These are phyloP conservation scores for Hypomyces rosellus DNA, from an alignment of 2,329 filamentous ascomycete species.

Conservation along the genomic window DNA sequence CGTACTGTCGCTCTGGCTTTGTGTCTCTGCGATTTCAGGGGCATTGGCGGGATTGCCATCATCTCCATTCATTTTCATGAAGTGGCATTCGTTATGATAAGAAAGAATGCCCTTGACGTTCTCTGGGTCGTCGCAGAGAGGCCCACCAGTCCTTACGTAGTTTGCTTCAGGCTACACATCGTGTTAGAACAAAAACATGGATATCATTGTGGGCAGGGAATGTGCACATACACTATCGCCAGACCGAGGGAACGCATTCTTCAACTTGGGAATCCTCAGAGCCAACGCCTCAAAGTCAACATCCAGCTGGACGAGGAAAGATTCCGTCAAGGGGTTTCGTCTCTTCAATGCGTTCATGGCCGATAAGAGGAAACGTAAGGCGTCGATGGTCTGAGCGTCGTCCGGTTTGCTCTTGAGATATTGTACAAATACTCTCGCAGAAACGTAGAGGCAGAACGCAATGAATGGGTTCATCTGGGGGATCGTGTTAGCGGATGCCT, in stretches of 20 bases:
- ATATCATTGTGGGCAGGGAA: neutral
- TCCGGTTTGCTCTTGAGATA: constrained; percentile 92
- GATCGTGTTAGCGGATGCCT: neutral
- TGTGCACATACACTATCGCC: constrained; percentile 42
- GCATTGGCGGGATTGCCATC: constrained; percentile 33
- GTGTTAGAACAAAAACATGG: constrained; percentile 15
- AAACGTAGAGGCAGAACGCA: constrained; percentile 93
- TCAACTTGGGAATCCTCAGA: constrained; percentile 52
- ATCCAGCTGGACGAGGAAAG: constrained; percentile 87
- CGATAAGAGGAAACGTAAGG: constrained; percentile 81
- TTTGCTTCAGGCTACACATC: constrained; percentile 13
- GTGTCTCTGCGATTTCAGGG: constrained; percentile 35
- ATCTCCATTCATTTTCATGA: constrained; percentile 34
- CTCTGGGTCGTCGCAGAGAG: constrained; percentile 30
- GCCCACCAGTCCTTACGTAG: constrained; percentile 11
- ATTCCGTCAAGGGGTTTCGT: constrained; percentile 86
- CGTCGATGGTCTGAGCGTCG: constrained; percentile 70
- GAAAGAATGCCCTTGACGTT: constrained; percentile 36
- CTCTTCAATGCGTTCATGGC: constrained; percentile 87
- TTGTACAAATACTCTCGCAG: constrained; percentile 89
- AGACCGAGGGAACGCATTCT: constrained; percentile 47
- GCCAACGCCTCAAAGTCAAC: constrained; percentile 78
- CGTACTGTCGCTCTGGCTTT: constrained; percentile 19
- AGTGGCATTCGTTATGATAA: constrained; percentile 40
- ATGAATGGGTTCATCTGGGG: constrained; percentile 88